These are phyloP conservation scores for Globisporangium barbulae DNA, from an alignment of 352 stramenopile genomes.

Conservation along the genomic window DNA sequence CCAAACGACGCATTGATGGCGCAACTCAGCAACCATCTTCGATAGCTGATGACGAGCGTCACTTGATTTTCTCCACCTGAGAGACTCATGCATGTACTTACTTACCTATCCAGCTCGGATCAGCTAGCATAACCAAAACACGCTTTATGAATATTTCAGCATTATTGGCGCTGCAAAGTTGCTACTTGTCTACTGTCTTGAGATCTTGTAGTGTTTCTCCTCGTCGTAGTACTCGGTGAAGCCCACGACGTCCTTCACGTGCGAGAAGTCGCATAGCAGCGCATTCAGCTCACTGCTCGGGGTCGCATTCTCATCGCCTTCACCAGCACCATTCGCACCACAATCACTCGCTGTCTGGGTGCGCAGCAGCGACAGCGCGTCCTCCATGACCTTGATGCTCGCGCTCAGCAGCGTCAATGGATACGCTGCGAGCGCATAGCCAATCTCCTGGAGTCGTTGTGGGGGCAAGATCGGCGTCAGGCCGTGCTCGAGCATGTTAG, in stretches of 20 bases:
- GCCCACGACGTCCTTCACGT: constrained; percentile 92
- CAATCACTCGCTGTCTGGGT: constrained; percentile 29
- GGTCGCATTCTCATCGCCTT: constrained; percentile 28
- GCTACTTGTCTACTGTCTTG: neutral
- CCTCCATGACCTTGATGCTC: constrained; percentile 92
- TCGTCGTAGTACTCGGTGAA: constrained; percentile 92
- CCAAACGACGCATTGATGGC: neutral
- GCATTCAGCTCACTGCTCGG: constrained; percentile 28
- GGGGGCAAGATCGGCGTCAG: constrained; percentile 89
- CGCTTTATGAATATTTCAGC: neutral
- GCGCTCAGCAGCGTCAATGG: constrained; percentile 92
- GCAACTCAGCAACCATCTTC: neutral
- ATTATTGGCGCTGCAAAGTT: neutral
- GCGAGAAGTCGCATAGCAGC: constrained; percentile 65
- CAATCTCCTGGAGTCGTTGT: constrained; percentile 83
- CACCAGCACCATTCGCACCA: constrained; percentile 11
- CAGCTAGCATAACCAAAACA: constrained; percentile 1
- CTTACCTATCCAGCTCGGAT: neutral
- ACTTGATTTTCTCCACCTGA: neutral
- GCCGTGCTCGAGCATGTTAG: constrained; percentile 87
- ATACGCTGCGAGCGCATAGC: constrained; percentile 93
- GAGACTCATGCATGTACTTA: neutral
- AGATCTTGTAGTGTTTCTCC: constrained; percentile 48
- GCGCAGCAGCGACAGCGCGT: constrained; percentile 81
- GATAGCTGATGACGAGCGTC: neutral